These are phyloP conservation scores for Eudorina sp. DNA, from an alignment of 139 green algal species.

Conservation along the genomic window DNA sequence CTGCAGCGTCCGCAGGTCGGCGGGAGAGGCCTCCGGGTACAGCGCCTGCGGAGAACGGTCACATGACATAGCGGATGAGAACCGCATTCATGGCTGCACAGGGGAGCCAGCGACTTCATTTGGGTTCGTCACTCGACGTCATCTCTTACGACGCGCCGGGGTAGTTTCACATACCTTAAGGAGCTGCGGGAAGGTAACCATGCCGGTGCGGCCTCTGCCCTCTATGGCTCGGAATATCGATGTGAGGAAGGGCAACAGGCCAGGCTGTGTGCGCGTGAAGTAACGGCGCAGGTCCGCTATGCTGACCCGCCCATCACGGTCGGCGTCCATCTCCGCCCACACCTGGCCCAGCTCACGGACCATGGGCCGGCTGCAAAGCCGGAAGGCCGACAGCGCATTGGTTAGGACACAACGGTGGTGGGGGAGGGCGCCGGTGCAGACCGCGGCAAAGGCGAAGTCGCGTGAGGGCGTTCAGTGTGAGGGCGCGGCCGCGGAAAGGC, in stretches of 20 bases:
- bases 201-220: neutral
- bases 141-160: no score
- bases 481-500: no score
- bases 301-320: conserved; percentile 16
- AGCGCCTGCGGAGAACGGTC: conserved; percentile 31
- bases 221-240: conserved; percentile 40
- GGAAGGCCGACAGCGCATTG: no score
- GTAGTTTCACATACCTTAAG: neutral
- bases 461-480: no score
- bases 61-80: no score
- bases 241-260: conserved; percentile 31
- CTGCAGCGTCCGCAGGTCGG: conserved; percentile 40
- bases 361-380: conserved; percentile 22
- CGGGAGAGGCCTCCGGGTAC: conserved; percentile 25
- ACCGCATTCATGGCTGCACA: no score
- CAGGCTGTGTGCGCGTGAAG: conserved; percentile 30
- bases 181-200: conserved; percentile 31
- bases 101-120: no score
- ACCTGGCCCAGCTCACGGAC: conserved; percentile 18
- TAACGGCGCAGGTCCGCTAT: conserved; percentile 36
- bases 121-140: no score
- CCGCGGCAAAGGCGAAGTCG: no score
- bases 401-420: no score
- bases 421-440: no score
- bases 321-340: conserved; percentile 40